These are phyloP conservation scores for Lentinula lateritia DNA, from an alignment of 768 basidiomycete species.

Conservation along the genomic window DNA sequence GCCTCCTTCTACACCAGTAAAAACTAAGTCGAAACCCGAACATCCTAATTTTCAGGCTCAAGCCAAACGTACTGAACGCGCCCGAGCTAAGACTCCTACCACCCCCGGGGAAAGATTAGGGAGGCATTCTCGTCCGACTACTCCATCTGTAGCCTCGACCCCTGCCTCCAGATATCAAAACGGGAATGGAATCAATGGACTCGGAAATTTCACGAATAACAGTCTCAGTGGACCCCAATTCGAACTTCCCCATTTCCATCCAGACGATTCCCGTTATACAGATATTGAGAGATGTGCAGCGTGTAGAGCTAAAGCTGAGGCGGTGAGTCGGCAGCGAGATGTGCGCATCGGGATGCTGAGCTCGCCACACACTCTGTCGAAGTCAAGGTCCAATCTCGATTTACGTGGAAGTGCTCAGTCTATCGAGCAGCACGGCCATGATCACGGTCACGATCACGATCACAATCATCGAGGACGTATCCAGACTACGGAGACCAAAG, in stretches of 20 bases:
- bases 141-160: neutral
- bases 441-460: neutral
- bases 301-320: neutral
- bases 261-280: neutral
- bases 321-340: neutral
- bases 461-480: neutral
- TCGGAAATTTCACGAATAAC: neutral
- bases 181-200: neutral
- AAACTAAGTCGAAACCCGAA: neutral
- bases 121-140: neutral
- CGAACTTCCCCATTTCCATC: conserved; percentile 2
- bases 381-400: neutral
- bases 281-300: conserved; percentile 2
- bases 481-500: neutral
- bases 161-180: neutral
- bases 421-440: neutral
- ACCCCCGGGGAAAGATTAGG: neutral
- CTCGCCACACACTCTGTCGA: neutral
- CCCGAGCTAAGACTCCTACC: neutral
- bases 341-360: neutral
- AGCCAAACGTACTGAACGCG: neutral
- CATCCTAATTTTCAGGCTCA: neutral
- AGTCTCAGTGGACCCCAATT: neutral
- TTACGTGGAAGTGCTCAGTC: neutral
- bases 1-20: neutral